Evolutionary conservation across 2,329 filamentous ascomycete genomes (phyloP).

Genomic region (Cladobotryum protrusum): DNA sequence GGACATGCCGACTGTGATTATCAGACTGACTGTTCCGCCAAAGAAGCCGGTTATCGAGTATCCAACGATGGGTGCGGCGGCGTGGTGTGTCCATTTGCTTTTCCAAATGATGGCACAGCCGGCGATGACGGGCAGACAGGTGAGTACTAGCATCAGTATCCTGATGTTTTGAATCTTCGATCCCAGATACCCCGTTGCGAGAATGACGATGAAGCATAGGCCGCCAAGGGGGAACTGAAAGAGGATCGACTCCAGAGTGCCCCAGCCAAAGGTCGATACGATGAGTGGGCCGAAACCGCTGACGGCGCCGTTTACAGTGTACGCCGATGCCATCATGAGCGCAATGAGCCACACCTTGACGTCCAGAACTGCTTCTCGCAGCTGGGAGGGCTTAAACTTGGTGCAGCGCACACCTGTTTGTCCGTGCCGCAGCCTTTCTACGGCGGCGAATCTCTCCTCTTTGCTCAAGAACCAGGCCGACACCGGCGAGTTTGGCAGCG

Average conservation of each 20-base stretch:
- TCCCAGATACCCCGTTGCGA: constrained; percentile 59
- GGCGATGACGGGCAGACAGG: constrained; percentile 67
- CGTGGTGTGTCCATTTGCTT: constrained; percentile 55
- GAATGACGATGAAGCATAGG: constrained; percentile 60
- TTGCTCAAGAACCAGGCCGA: constrained; percentile 62
- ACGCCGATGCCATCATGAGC: constrained; percentile 64
- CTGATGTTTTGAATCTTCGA: constrained; percentile 56
- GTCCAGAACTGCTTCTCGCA: constrained; percentile 53
- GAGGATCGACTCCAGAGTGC: constrained; percentile 57
- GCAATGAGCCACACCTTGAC: constrained; percentile 58
- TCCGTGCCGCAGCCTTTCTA: constrained; percentile 55
- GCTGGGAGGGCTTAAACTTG: constrained; percentile 52
- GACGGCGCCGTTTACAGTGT: constrained; percentile 66
- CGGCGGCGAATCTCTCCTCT: constrained; percentile 57
- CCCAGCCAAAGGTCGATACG: constrained; percentile 64
- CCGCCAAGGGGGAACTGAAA: constrained; percentile 70
- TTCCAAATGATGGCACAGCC: constrained; percentile 73
- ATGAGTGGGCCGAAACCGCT: constrained; percentile 66
- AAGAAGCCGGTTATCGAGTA: constrained; percentile 71
- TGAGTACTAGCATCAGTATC: constrained; percentile 56
- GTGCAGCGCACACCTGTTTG: constrained; percentile 59
- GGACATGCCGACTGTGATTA: constrained; percentile 47
- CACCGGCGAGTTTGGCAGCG: constrained; percentile 58
- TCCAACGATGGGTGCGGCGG: constrained; percentile 60
- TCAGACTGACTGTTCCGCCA: constrained; percentile 59